Evolutionary conservation across 306 rosid genomes (phyloP), one percentile per base, ranked within the genome.

Genomic region (Vigna reflexopilosa): DNA sequence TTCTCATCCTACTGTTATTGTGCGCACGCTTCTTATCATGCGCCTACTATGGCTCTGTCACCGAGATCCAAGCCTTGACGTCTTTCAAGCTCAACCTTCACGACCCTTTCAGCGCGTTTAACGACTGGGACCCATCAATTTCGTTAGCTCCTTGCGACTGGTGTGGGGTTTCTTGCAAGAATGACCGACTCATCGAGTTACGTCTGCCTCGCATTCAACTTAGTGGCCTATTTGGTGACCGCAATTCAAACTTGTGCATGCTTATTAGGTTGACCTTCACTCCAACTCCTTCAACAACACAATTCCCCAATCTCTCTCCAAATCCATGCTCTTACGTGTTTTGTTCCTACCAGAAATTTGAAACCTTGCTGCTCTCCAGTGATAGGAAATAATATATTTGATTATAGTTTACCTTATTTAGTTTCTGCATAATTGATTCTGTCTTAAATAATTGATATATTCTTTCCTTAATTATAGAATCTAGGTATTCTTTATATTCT

Each of bases 131-230:
- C 45, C 69, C 69, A 7, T 63, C 69, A 16, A 63, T 48, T 15
- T 48, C 69, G 15, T 63, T 63, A 63, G 69, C 69, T 34, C 69
- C 69, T 0, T 63, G 69, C 8, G 69, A 63, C 69, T 63, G 69
- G 69, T 48, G 48, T 2, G 69, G 69, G 15, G 69, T 63, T 63
- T 63, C 26, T 2, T 63, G 69, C 69, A 34, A 34, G n/a, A 63
- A 63, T 8, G 69, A n/a, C 8, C 69, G 69, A 63, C 48, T 63
- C 15, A 63, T 48, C 0, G 69, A 63, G 69, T 63, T 63, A n/a
- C 69, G 69, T 5, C 3, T 63, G 48, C 69, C 69, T 7, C 69
- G 15, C 7, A 48, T 63, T n/a, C 69, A 63, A 63, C 69, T 63
- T 48, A n/a, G 69, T 63, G 69, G 69, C 15, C 69, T 34, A 36